Evolutionary conservation across 2,329 filamentous ascomycete genomes (phyloP).

Genomic region (Chalaropsis ovoidea): DNA sequence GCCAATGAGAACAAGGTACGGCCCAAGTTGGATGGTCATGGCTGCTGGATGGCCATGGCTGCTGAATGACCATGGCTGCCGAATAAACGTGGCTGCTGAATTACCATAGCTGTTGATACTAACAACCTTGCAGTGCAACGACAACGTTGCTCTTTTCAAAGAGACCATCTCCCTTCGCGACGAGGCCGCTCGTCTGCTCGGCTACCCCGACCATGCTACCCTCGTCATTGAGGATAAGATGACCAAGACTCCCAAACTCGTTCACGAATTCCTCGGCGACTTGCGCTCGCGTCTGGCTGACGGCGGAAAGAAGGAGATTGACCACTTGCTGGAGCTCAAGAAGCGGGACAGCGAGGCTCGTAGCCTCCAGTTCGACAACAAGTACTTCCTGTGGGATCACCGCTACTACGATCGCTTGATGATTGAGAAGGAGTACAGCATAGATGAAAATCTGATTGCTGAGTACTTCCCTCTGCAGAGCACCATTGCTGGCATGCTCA

Average conservation of each 20-base stretch:
- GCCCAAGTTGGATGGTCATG: neutral
- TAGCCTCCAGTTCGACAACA: slow-evolving; percentile 50
- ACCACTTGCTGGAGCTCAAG: slow-evolving; percentile 63
- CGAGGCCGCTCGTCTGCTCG: slow-evolving; percentile 64
- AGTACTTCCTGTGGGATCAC: slow-evolving; percentile 76
- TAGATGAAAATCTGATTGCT: slow-evolving; percentile 69
- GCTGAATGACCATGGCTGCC: neutral
- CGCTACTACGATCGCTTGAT: slow-evolving; percentile 71
- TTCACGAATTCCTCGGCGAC: slow-evolving; percentile 63
- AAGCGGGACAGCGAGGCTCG: slow-evolving; percentile 55
- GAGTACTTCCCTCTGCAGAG: slow-evolving; percentile 73
- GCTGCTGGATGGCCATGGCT: neutral
- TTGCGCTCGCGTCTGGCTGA: slow-evolving; percentile 55
- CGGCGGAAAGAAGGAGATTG: slow-evolving; percentile 60
- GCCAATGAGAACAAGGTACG: slow-evolving; percentile 67
- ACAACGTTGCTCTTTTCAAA: slow-evolving; percentile 63
- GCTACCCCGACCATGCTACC: slow-evolving; percentile 66
- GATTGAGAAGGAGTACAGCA: slow-evolving; percentile 68
- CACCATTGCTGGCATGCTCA: slow-evolving; percentile 66
- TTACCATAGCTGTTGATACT: neutral
- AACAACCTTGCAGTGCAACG: slow-evolving; percentile 42
- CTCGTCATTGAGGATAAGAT: slow-evolving; percentile 75
- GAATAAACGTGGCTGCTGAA: no score
- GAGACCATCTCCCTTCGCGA: slow-evolving; percentile 66
- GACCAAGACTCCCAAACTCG: slow-evolving; percentile 64